phyloP scores from a whole-genome alignment of 176 grass and related monocot genomes.

The Secale cereale region DNA sequence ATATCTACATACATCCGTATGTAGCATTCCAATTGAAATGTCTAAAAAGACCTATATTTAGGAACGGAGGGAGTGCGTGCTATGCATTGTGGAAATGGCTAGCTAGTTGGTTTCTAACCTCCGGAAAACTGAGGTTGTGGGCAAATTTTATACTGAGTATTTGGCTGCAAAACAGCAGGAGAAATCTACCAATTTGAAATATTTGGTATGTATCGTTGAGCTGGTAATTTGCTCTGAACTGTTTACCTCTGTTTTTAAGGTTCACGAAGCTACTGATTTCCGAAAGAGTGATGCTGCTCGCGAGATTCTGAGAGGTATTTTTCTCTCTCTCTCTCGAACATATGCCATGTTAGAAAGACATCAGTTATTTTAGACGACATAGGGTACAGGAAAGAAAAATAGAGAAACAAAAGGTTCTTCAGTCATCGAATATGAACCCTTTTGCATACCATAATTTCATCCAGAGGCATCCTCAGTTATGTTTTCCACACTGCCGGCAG shows the following conservation, averaged over 20 bases:
- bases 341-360: neutral
- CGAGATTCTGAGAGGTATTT: constrained; percentile 55
- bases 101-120: neutral
- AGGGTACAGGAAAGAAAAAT: neutral
- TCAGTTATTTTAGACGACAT: neutral
- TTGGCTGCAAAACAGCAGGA: neutral
- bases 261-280: constrained; percentile 40
- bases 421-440: neutral
- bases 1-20: no score
- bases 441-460: neutral
- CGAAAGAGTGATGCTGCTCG: constrained; percentile 37
- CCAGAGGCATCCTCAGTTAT: neutral
- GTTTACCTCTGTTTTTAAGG: constrained; percentile 23
- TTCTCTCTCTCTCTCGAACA: neutral
- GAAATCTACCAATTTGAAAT: neutral
- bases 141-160: neutral
- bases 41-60: no score
- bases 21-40: no score
- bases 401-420: neutral
- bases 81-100: neutral
- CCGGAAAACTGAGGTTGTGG: neutral
- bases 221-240: constrained; percentile 25
- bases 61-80: no score
- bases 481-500: neutral
- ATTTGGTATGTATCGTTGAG: neutral